Base-by-base conservation (phyloP, 345 rosid genomes). In the Raphanus sativus region DNA sequence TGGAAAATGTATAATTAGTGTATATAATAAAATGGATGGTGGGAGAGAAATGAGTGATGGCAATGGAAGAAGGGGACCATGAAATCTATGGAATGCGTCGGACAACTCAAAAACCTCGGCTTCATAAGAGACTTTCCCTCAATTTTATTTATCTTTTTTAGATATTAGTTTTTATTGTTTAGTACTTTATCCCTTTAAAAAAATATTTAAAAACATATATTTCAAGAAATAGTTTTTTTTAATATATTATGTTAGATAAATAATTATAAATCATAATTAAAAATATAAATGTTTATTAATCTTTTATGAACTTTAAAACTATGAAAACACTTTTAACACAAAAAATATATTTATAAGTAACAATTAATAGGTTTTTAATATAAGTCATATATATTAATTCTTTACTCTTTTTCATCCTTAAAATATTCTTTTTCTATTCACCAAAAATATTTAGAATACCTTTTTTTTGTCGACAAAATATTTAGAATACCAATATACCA, bases 31-130 rank as follows among this genome's bases (percentile, higher is more conserved):
- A 67, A 60, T 59, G 59, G 65, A 66, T 73, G 74, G 69, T 78
- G 81, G 77, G 69, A 73, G 77, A 73, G 69, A 73, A 73, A 78
- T 78, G 81, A 78, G 81, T 60, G 24, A 50, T 67, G 69, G 36
- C 81, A 67, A 73, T 78, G 81, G 81, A 66, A 73, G 77, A 78
- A 78, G 73, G 77, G 77, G 81, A 72, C 81, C 81, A 78, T 78
- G 63, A 78, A 78, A 78, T 78, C 81, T 78, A 73, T 73, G 50
- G 74, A 69, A 67, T 36, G 77, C 77, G 73, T 73, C 73, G 77
- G 68, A 60, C 77, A 66, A 78, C 77, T 33, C 77, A 73, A 78
- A 72, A 60, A 13, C 81, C 74, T 66, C 77, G 77, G 73, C 58
- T 78, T 78, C 68, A 8, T 48, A 72, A 72, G 76, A 71, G 54